These are phyloP conservation scores for Chrysosphaeria jannelii DNA, from an alignment of 2,329 filamentous ascomycete genomes.

Conservation along the genomic window DNA sequence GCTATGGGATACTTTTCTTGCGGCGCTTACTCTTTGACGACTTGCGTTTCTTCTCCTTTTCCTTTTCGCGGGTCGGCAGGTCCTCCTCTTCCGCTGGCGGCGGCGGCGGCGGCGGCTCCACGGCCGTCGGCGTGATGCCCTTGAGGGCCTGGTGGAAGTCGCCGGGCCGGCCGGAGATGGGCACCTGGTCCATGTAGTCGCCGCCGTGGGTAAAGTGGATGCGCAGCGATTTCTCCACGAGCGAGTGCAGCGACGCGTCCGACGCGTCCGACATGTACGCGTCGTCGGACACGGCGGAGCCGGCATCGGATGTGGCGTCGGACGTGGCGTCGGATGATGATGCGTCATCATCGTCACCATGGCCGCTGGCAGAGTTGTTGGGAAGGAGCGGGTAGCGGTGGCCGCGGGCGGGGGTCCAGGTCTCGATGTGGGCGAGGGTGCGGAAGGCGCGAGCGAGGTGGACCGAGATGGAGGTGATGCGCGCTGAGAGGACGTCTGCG, in stretches of 20 bases:
- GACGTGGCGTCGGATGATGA: not conserved
- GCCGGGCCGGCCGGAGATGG: slow-evolving; percentile 33
- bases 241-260: slow-evolving; percentile 11
- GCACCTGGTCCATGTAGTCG: slow-evolving; percentile 37
- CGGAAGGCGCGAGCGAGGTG: slow-evolving; percentile 22
- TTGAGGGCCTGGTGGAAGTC: slow-evolving; percentile 34
- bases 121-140: slow-evolving; percentile 17
- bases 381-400: slow-evolving; percentile 15
- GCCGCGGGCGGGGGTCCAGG: slow-evolving; percentile 23
- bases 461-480: slow-evolving; percentile 25
- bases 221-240: slow-evolving; percentile 25
- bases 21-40: not conserved
- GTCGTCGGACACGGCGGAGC: slow-evolving; percentile 8
- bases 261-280: slow-evolving; percentile 4
- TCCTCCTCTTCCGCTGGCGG: slow-evolving; percentile 7
- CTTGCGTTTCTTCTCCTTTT: slow-evolving; percentile 10
- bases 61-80: slow-evolving; percentile 14
- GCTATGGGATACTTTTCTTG: not conserved
- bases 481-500: slow-evolving; percentile 24
- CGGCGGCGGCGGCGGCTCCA: slow-evolving; percentile 7
- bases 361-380: slow-evolving; percentile 1
- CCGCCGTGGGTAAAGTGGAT: slow-evolving; percentile 27
- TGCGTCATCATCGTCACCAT: slow-evolving; percentile 1
- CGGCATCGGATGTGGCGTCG: slow-evolving; percentile 4
- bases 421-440: slow-evolving; percentile 17